These are phyloP conservation scores for Naganishia liquefaciens DNA, from an alignment of 1,284 basidiomycete genomes.

Conservation along the genomic window DNA sequence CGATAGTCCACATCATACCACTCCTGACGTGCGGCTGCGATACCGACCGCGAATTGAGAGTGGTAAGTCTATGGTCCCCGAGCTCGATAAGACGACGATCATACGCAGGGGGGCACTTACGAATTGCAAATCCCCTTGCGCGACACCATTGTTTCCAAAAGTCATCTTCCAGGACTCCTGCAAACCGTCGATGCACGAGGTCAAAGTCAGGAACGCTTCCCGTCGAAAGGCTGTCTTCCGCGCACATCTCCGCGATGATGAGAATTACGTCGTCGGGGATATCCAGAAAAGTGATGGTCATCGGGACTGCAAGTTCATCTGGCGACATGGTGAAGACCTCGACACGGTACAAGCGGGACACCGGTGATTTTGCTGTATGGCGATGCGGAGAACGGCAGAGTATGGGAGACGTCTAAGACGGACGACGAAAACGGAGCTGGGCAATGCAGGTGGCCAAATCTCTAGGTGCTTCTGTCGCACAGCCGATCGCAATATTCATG, in stretches of 20 bases:
- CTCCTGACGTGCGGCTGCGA: background rate
- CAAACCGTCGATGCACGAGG: conserved; percentile 2
- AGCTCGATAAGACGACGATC: background rate
- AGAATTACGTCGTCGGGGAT: conserved; percentile 17
- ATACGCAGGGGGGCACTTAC: background rate
- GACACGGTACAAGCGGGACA: background rate
- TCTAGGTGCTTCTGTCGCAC: too few relatives aligned
- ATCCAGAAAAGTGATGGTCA: conserved; percentile 3
- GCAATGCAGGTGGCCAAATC: too few relatives aligned
- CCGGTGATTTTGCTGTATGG: background rate
- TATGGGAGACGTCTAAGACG: too few relatives aligned
- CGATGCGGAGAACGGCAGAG: background rate
- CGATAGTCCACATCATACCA: background rate
- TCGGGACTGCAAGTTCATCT: background rate
- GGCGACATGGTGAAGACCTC: background rate
- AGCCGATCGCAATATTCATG: too few relatives aligned
- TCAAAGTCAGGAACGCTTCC: background rate
- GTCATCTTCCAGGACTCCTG: conserved; percentile 7
- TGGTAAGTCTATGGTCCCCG: background rate
- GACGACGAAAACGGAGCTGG: too few relatives aligned
- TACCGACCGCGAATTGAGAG: background rate
- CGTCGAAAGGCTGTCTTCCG: background rate
- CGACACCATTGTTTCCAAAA: conserved; percentile 25
- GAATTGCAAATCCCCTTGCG: conserved; percentile 1
- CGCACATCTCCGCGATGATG: conserved; percentile 10